These are phyloP conservation scores for Yamadazyma takamatsuzukensis DNA, from an alignment of 805 yeast genomes.

Conservation along the genomic window DNA sequence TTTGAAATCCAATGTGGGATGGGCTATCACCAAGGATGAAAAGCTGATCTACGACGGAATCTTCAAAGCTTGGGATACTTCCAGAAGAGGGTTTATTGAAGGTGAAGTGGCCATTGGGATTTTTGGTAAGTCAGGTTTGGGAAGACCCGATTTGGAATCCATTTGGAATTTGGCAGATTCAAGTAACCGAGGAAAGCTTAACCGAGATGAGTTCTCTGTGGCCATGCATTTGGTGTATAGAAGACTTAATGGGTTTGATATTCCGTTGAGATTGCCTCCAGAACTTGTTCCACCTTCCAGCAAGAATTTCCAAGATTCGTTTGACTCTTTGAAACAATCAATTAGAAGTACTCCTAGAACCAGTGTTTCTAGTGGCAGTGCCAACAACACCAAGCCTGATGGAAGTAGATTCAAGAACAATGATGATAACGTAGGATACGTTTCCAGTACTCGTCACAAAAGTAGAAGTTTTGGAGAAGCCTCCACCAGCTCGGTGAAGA, in stretches of 20 bases:
- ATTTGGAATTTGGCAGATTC: conserved; percentile 91
- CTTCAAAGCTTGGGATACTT: conserved; percentile 81
- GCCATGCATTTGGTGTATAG: conserved; percentile 97
- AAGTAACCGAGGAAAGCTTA: conserved; percentile 76
- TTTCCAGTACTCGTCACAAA: conserved; percentile 63
- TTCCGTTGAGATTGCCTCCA: conserved; percentile 81
- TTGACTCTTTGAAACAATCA: conserved; percentile 66
- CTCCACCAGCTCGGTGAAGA: conserved; percentile 13
- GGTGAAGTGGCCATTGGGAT: conserved; percentile 82
- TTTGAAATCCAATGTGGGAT: conserved; percentile 56
- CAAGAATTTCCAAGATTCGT: conserved; percentile 65
- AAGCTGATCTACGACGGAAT: conserved; percentile 82
- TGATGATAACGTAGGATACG: conserved; percentile 65
- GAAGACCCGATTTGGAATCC: conserved; percentile 78
- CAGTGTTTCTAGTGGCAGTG: conserved; percentile 20
- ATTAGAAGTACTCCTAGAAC: conserved; percentile 31
- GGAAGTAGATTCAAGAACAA: conserved; percentile 58
- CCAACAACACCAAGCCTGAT: conserved; percentile 21
- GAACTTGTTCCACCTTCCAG: conserved; percentile 87
- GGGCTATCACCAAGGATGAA: conserved; percentile 87
- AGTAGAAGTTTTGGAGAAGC: conserved; percentile 22
- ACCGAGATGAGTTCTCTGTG: conserved; percentile 87
- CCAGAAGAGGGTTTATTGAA: conserved; percentile 63
- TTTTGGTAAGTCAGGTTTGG: conserved; percentile 86
- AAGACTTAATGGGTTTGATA: conserved; percentile 80